Evolutionary conservation across 2,329 filamentous ascomycete species (phyloP), one percentile per base, ranked within the genome.

Genomic region (Ploettnerulaceae sp.): DNA sequence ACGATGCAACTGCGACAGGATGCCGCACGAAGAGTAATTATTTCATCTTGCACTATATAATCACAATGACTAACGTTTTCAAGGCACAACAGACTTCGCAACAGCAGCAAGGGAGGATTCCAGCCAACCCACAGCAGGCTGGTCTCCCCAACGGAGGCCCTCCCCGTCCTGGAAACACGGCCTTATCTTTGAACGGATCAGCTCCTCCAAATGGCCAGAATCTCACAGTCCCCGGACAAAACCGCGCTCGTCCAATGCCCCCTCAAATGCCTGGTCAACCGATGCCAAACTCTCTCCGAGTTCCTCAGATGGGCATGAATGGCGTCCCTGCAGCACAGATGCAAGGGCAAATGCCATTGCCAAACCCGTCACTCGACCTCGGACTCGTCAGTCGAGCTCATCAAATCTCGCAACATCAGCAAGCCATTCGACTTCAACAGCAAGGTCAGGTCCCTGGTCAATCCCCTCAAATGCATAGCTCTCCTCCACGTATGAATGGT

Each of bases 281-380:
- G 20, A 60, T 64, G 51, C 56, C 55, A 7, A 63, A 61, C 32
- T 51, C 49, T 25, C 52, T 62, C 2, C 60, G 56, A 12, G 54
- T 58, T 34, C 57, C 61, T 34, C 78, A 70, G 2, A 73, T 79
- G 61, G 75, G 78, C 14, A 56, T 86, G 70, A 79, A 79, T 49
- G 76, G 77, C 35, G 73, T 86, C 18, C 79, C 82, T 28, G 83
- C 86, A 61, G 81, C 84, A 18, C 84, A 84, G 54, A 75, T 88
- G 69, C 71, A 70, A 52, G 68, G 67, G 43, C 76, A 83, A 45
- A 75, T 87, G 69, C 75, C 79, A 2, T 66, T 75, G 55, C 64
- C 69, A 5, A 70, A 68, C 39, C 66, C 69, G 6, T 68, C 67
- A 33, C 61, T 77, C 2, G 76, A 81, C 49, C 68, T 76, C 20